Percentiles rank a stretch among this genome's conserved stretches.
phyloP scores from a whole-genome alignment of 345 rosid genomes.

The Lumnitzera racemosa region DNA sequence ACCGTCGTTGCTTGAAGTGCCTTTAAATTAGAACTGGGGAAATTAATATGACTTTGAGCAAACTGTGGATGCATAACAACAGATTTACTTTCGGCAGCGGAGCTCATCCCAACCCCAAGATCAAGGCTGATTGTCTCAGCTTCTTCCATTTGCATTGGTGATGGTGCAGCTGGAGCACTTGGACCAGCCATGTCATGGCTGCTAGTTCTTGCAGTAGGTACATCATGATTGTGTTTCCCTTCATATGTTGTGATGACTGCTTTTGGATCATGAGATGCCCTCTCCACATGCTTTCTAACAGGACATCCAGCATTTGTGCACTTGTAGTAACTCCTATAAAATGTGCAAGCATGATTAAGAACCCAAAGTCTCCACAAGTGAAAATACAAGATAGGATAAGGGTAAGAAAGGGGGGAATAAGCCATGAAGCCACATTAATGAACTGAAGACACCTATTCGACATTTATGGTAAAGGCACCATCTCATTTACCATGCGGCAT shows the following conservation, averaged over 20 bases:
- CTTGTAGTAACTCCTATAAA: slow-evolving; percentile 91
- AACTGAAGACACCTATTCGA: too few relatives aligned
- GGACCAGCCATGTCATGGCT: slow-evolving; percentile 59
- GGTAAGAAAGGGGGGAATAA: too few relatives aligned
- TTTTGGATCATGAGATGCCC: slow-evolving; percentile 98
- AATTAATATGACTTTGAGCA: slow-evolving; percentile 28
- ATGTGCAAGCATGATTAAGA: slow-evolving; percentile 1
- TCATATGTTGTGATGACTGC: slow-evolving; percentile 98
- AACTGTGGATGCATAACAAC: slow-evolving; percentile 31
- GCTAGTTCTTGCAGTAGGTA: slow-evolving; percentile 64
- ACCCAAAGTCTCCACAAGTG: background rate
- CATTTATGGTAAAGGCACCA: too few relatives aligned
- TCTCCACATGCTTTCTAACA: slow-evolving; percentile 96
- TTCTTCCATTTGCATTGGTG: slow-evolving; percentile 51
- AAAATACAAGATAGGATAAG: too few relatives aligned
- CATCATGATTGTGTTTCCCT: slow-evolving; percentile 96
- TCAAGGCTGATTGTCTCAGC: slow-evolving; percentile 76
- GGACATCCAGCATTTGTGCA: slow-evolving; percentile 93
- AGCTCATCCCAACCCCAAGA: slow-evolving; percentile 82
- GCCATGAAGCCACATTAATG: too few relatives aligned
- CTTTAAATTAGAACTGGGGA: slow-evolving; percentile 41
- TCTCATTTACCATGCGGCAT: too few relatives aligned
- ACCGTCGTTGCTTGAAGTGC: slow-evolving; percentile 40
- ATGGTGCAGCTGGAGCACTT: slow-evolving; percentile 24
- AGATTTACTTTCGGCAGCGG: slow-evolving; percentile 39